A percentile compares a stretch with the other conserved stretches of the same genome.
These are phyloP conservation scores for Maudiozyma barnettii DNA, from an alignment of 805 yeast genomes.

Conservation along the genomic window DNA sequence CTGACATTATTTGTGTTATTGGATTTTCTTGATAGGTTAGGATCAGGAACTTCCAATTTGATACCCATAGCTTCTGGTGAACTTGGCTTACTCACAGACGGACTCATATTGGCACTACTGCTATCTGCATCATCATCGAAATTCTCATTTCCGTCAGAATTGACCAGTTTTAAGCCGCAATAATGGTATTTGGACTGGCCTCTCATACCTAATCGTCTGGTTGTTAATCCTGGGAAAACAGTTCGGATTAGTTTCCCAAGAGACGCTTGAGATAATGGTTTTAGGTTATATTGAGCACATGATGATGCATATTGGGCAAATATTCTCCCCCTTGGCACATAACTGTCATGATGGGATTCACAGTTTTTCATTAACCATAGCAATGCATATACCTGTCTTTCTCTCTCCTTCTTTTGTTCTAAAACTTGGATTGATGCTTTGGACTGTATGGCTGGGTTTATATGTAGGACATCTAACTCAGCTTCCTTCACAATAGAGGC, in stretches of 20 bases:
- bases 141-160: constrained; percentile 2
- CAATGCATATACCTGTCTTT: constrained; percentile 72
- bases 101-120: not conserved
- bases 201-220: constrained; percentile 72
- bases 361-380: constrained; percentile 68
- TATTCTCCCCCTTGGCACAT: constrained; percentile 56
- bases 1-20: not conserved
- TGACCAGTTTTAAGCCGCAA: constrained; percentile 53
- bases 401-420: constrained; percentile 41
- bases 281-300: constrained; percentile 45
- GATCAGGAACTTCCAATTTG: not conserved
- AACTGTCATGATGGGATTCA: constrained; percentile 38
- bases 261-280: constrained; percentile 64
- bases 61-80: not conserved
- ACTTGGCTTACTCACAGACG: not conserved
- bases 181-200: constrained; percentile 81
- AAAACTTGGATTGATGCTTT: constrained; percentile 23
- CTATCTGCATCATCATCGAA: not conserved
- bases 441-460: constrained; percentile 23
- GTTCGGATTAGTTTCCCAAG: constrained; percentile 66
- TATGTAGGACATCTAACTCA: constrained; percentile 29
- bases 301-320: constrained; percentile 54
- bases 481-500: constrained; percentile 37
- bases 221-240: constrained; percentile 55
- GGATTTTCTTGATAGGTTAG: not conserved